These are phyloP conservation scores for Nicotiana otophora DNA, from an alignment of 257 asterid species.

Conservation along the genomic window DNA sequence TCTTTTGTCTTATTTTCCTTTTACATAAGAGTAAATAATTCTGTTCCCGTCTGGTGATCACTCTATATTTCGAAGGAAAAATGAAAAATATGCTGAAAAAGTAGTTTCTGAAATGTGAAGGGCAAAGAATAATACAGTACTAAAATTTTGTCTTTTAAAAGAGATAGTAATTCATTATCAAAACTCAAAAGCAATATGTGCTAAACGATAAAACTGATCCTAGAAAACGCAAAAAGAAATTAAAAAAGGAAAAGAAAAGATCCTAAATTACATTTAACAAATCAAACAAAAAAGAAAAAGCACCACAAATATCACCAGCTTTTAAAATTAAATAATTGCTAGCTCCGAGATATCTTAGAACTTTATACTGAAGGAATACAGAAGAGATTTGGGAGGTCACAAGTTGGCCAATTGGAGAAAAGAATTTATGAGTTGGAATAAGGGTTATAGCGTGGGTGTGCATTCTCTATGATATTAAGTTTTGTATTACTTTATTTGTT, in stretches of 20 bases:
- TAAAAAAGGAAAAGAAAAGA: not conserved
- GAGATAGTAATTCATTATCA: not conserved
- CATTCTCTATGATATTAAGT: too few relatives aligned
- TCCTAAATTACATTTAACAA: not conserved
- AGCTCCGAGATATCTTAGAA: not conserved
- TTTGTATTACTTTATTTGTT: conserved; percentile 23
- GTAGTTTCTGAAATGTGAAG: not conserved
- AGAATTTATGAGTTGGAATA: conserved; percentile 15
- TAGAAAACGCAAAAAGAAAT: not conserved
- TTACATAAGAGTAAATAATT: not conserved
- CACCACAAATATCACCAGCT: not conserved
- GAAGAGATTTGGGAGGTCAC: conserved; percentile 7
- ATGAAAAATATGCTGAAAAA: not conserved
- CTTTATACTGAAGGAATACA: not conserved
- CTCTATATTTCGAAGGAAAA: not conserved
- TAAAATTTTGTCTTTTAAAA: not conserved
- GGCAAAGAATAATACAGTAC: not conserved
- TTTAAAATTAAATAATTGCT: not conserved
- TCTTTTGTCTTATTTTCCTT: not conserved
- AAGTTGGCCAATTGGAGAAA: conserved; percentile 24
- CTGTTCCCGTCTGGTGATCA: not conserved
- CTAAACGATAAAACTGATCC: not conserved
- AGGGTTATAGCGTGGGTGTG: not conserved
- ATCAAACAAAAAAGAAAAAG: not conserved
- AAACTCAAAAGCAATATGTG: too few relatives aligned